A percentile compares a stretch with the other conserved stretches of the same genome.
Evolutionary conservation across 2,329 filamentous ascomycete genomes (phyloP).

Genomic region (Lachnellula subtilissima): DNA sequence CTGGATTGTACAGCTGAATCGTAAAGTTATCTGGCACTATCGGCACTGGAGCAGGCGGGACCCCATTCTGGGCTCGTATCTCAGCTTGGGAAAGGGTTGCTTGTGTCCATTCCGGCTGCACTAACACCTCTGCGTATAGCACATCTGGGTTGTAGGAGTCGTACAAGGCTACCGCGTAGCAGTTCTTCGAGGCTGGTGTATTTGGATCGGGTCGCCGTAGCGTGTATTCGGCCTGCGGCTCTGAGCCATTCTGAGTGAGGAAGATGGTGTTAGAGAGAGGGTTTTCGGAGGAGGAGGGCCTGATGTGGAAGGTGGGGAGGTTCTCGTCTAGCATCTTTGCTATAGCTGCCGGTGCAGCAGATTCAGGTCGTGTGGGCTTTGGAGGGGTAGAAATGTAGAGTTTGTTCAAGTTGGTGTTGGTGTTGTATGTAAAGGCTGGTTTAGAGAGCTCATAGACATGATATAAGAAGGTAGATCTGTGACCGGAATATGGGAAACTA

Average conservation of each 20-base stretch:
- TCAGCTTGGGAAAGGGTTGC: conserved; percentile 78
- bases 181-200: conserved; percentile 66
- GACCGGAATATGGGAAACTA: neutral
- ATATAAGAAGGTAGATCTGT: neutral
- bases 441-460: neutral
- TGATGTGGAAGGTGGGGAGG: conserved; percentile 67
- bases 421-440: neutral
- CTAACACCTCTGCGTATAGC: conserved; percentile 79
- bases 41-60: conserved; percentile 62
- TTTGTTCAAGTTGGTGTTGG: conserved; percentile 6
- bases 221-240: conserved; percentile 75
- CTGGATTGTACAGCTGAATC: conserved; percentile 91
- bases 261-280: conserved; percentile 51
- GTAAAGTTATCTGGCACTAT: conserved; percentile 72
- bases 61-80: conserved; percentile 63
- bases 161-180: conserved; percentile 80
- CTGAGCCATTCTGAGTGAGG: conserved; percentile 69
- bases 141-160: conserved; percentile 78
- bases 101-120: conserved; percentile 81
- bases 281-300: conserved; percentile 43
- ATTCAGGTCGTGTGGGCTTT: neutral
- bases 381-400: neutral
- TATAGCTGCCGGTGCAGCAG: conserved; percentile 15
- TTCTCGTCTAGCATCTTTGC: conserved; percentile 84
- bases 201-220: conserved; percentile 70